A percentile compares a stretch with the other conserved stretches of the same genome.
These are phyloP conservation scores for Neofusicoccum sp. DNA, from an alignment of 2,329 filamentous ascomycete species.

Conservation along the genomic window DNA sequence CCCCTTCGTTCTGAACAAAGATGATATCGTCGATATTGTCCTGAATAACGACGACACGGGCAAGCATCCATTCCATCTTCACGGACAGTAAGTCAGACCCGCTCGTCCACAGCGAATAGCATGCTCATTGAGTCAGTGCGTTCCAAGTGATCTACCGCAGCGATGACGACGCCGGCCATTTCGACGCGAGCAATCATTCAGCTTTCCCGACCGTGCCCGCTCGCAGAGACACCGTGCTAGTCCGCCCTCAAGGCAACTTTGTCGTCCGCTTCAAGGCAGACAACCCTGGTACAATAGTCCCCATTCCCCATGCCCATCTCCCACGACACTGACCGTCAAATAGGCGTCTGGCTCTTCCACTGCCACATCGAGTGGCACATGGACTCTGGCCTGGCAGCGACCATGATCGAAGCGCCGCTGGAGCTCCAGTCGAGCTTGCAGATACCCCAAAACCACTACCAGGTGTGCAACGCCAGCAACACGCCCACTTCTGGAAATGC, in stretches of 20 bases:
- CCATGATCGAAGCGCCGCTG: constrained; percentile 49
- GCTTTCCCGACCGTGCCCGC: constrained; percentile 41
- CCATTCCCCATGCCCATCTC: not conserved
- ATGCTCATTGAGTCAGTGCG: constrained; percentile 3
- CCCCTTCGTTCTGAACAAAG: constrained; percentile 66
- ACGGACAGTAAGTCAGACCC: constrained; percentile 44
- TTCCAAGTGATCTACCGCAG: constrained; percentile 40
- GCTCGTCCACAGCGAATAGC: too few relatives aligned
- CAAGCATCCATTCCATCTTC: constrained; percentile 74
- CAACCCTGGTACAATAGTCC: constrained; percentile 44
- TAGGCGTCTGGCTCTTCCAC: constrained; percentile 35
- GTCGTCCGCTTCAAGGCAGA: constrained; percentile 54
- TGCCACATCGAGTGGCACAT: constrained; percentile 25
- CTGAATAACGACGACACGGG: constrained; percentile 76
- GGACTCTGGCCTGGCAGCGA: constrained; percentile 46
- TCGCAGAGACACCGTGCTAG: constrained; percentile 52
- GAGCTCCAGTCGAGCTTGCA: constrained; percentile 61
- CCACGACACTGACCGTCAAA: not conserved
- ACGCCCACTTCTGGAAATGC: constrained; percentile 68
- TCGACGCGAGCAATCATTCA: constrained; percentile 33
- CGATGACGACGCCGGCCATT: constrained; percentile 34
- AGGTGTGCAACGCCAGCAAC: constrained; percentile 57
- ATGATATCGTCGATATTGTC: constrained; percentile 70
- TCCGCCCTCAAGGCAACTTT: constrained; percentile 51
- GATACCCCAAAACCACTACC: constrained; percentile 62